Conservation (phyloP, 495 filamentous ascomycete genomes). For the Cairneyella variabilis region DNA sequence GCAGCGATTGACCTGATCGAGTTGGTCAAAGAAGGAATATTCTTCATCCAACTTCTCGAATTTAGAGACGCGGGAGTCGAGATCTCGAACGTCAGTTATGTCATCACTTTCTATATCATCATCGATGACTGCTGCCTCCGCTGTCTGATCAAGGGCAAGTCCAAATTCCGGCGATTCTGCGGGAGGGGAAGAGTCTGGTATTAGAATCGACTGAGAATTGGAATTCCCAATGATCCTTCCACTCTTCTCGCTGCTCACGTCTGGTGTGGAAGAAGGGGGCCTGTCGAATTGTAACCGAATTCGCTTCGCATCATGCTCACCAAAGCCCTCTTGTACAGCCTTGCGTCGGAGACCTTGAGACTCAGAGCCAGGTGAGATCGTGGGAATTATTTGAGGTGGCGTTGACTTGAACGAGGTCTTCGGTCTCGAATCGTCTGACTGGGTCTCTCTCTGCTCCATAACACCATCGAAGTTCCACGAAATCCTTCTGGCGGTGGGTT, state of each 20-base stretch:
- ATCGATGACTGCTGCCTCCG: no score
- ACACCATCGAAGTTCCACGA: no score
- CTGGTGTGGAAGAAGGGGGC: constrained; percentile 1
- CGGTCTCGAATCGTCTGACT: background rate
- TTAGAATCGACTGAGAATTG: no score
- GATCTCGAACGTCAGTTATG: background rate
- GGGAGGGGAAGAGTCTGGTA: no score
- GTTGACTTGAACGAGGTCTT: background rate
- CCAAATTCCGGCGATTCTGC: no score
- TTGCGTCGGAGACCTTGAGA: constrained; percentile 21
- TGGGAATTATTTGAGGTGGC: background rate
- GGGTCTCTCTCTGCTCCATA: background rate
- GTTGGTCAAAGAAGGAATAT: constrained; percentile 5
- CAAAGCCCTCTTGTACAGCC: constrained; percentile 11
- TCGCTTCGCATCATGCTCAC: constrained; percentile 8
- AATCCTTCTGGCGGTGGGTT: no score
- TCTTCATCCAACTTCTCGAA: background rate
- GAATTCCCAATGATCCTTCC: no score
- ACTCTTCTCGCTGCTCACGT: background rate
- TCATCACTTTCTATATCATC: background rate
- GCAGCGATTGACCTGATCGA: constrained; percentile 17
- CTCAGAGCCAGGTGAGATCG: constrained; percentile 16
- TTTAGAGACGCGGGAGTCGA: no score
- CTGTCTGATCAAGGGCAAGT: no score
- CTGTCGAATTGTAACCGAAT: constrained; percentile 1